phyloP scores from a whole-genome alignment of 306 rosid genomes.

The Vigna mungo region DNA sequence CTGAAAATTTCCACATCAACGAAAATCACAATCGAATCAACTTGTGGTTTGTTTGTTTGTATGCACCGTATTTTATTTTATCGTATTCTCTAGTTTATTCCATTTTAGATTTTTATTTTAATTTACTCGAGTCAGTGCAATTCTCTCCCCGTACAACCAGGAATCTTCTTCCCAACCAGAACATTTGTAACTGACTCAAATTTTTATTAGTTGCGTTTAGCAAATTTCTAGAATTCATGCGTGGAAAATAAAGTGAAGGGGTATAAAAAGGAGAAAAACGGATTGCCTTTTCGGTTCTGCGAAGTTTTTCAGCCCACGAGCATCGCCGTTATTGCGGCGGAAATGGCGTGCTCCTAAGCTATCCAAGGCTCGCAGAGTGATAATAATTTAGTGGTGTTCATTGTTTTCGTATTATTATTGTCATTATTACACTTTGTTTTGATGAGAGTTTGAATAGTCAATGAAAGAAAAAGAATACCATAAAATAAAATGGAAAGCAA shows the following conservation, averaged over 20 bases:
- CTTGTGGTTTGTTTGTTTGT: slow-evolving; percentile 49
- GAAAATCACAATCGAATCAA: slow-evolving; percentile 48
- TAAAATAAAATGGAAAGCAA: slow-evolving; percentile 16
- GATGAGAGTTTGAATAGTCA: slow-evolving; percentile 41
- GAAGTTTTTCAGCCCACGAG: slow-evolving; percentile 28
- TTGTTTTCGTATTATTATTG: slow-evolving; percentile 41
- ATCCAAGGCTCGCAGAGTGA: slow-evolving; percentile 7
- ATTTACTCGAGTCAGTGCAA: slow-evolving; percentile 43
- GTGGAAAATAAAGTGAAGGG: neutral
- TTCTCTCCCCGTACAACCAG: slow-evolving; percentile 55
- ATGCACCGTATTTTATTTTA: slow-evolving; percentile 33
- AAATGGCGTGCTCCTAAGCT: slow-evolving; percentile 56
- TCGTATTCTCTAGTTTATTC: neutral
- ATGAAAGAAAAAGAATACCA: slow-evolving; percentile 27
- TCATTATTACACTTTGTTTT: slow-evolving; percentile 31
- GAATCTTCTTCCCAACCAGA: slow-evolving; percentile 47
- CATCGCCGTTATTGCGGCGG: slow-evolving; percentile 87
- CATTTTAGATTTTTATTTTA: neutral
- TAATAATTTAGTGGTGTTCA: slow-evolving; percentile 39
- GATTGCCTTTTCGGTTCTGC: slow-evolving; percentile 39
- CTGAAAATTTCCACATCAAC: slow-evolving; percentile 42
- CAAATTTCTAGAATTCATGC: slow-evolving; percentile 41
- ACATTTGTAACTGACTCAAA: neutral
- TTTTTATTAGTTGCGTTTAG: slow-evolving; percentile 42
- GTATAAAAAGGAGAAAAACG: slow-evolving; percentile 7